phyloP scores from a whole-genome alignment of 768 basidiomycete species.

The Boletus vinaceobasis region DNA sequence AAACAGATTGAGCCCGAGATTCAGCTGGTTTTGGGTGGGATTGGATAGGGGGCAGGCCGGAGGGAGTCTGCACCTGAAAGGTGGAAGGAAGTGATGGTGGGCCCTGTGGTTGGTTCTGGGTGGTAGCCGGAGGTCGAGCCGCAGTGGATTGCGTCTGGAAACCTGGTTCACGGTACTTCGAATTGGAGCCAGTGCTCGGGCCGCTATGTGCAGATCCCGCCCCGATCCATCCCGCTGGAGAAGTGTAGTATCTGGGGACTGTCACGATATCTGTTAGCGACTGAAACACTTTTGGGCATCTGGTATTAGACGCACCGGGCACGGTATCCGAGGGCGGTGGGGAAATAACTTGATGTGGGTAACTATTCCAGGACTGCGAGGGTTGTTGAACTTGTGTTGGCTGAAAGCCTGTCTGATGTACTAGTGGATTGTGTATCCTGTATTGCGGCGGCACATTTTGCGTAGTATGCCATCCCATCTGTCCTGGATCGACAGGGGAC shows the following conservation, averaged over 20 bases:
- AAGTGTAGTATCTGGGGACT: constrained; percentile 1
- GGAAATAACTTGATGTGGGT: constrained; percentile 2
- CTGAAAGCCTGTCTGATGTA: constrained; percentile 4
- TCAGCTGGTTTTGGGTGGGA: neutral
- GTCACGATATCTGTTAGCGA: neutral
- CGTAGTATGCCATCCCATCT: constrained; percentile 10
- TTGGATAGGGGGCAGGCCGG: neutral
- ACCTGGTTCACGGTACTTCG: neutral
- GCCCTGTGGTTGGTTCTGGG: constrained; percentile 3
- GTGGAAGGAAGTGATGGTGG: neutral
- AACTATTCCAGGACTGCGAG: constrained; percentile 6
- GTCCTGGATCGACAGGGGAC: neutral
- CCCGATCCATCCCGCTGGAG: neutral
- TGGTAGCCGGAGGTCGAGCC: neutral
- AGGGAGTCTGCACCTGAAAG: constrained; percentile 1
- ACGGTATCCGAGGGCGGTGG: neutral
- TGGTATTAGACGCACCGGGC: constrained; percentile 9
- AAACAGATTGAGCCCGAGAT: neutral
- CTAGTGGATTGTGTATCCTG: neutral
- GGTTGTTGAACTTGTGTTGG: constrained; percentile 6
- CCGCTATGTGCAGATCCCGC: neutral
- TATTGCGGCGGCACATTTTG: constrained; percentile 10
- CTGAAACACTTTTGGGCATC: neutral
- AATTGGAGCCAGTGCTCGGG: neutral
- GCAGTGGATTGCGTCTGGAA: neutral